Percentiles rank a stretch among this genome's conserved stretches.
Conservation (phyloP, 2,329 filamentous ascomycete genomes). For the Aspergillus floridensis region DNA sequence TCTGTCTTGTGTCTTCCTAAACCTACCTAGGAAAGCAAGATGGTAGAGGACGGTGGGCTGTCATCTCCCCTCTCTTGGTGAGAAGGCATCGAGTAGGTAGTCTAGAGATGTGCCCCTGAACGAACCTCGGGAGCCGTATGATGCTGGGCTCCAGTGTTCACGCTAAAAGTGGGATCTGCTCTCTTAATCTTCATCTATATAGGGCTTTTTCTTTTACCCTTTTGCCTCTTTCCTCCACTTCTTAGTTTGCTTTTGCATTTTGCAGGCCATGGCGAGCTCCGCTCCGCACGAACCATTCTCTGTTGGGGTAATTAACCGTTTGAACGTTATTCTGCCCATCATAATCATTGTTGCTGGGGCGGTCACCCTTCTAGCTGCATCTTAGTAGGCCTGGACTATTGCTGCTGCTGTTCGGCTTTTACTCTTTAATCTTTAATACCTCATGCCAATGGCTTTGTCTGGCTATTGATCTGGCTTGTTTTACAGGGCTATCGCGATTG, state of each 20-base stretch:
- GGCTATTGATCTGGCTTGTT: conserved; percentile 17
- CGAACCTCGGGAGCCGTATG: not conserved
- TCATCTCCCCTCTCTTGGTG: not conserved
- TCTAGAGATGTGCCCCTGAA: conserved; percentile 2
- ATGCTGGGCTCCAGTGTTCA: conserved; percentile 2
- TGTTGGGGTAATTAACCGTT: conserved; percentile 14
- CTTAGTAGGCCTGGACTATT: conserved; percentile 8
- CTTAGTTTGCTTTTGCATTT: conserved; percentile 1
- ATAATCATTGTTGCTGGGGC: conserved; percentile 16
- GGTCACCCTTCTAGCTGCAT: conserved; percentile 18
- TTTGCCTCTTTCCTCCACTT: conserved; percentile 2
- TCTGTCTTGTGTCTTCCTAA: not conserved
- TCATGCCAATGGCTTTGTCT: conserved; percentile 8
- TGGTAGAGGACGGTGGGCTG: not conserved
- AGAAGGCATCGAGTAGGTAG: not conserved
- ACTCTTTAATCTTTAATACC: conserved; percentile 10
- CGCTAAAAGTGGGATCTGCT: conserved; percentile 5
- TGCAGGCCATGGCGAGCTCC: conserved; percentile 14
- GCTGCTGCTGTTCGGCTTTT: conserved; percentile 5
- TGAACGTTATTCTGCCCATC: conserved; percentile 21
- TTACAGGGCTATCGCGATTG: conserved; percentile 22
- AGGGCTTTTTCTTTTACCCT: conserved; percentile 2
- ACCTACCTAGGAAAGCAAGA: not conserved
- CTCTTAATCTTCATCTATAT: conserved; percentile 1
- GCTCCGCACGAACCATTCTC: conserved; percentile 21